phyloP scores from a whole-genome alignment of 148 eudicot genomes.

The Agrostemma githago region DNA sequence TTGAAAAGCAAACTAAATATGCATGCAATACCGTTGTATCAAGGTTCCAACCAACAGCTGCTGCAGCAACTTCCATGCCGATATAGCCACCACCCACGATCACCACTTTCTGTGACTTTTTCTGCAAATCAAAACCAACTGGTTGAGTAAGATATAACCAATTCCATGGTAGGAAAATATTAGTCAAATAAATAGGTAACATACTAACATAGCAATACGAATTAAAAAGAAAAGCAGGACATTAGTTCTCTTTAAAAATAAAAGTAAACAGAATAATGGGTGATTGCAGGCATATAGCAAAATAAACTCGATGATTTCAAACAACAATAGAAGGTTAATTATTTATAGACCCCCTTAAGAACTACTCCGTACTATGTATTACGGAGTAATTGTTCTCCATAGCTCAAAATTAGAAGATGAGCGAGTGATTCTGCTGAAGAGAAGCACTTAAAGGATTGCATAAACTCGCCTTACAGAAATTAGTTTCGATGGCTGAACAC shows the following conservation, averaged over 20 bases:
- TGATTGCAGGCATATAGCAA: neutral
- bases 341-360: neutral
- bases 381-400: neutral
- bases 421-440: neutral
- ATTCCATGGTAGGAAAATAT: neutral
- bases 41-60: slow-evolving; percentile 88
- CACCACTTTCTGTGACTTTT: slow-evolving; percentile 70
- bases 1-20: neutral
- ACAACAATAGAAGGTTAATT: neutral
- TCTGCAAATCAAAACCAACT: slow-evolving; percentile 40
- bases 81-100: slow-evolving; percentile 98
- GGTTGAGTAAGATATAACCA: neutral
- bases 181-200: neutral
- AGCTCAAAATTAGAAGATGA: neutral
- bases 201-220: neutral
- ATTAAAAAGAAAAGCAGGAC: neutral
- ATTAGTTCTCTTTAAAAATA: too few relatives aligned
- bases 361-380: too few relatives aligned
- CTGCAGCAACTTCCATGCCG: slow-evolving; percentile 99
- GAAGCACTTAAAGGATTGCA: neutral
- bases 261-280: neutral
- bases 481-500: neutral
- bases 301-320: neutral
- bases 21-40: slow-evolving; percentile 67
- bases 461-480: neutral